Percentiles rank a stretch among this genome's conserved stretches.
phyloP scores from a whole-genome alignment of 805 yeast genomes.

The Wickerhamomyces queroliae region DNA sequence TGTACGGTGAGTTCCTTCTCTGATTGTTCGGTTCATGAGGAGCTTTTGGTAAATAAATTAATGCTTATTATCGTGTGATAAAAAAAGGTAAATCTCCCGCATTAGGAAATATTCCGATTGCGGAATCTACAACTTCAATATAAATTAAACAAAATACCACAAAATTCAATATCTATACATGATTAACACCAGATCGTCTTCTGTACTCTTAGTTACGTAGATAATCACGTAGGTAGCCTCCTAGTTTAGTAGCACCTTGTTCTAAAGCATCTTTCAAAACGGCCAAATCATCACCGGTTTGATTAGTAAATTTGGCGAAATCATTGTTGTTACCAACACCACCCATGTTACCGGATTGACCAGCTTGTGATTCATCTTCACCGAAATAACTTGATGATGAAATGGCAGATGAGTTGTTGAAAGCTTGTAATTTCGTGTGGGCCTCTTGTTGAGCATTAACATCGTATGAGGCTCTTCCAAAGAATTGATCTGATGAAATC shows the following conservation, averaged over 20 bases:
- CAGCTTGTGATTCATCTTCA: slow-evolving; percentile 58
- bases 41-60: too few relatives aligned
- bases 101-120: not conserved
- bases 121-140: too few relatives aligned
- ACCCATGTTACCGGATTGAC: slow-evolving; percentile 21
- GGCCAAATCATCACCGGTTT: slow-evolving; percentile 85
- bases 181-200: too few relatives aligned
- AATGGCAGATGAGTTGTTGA: slow-evolving; percentile 82
- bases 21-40: too few relatives aligned
- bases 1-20: too few relatives aligned
- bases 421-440: slow-evolving; percentile 68
- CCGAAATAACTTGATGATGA: slow-evolving; percentile 93
- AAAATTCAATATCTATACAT: too few relatives aligned
- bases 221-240: slow-evolving; percentile 82
- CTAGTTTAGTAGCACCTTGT: slow-evolving; percentile 86
- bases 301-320: slow-evolving; percentile 62
- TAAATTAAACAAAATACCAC: too few relatives aligned
- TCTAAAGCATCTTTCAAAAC: slow-evolving; percentile 88
- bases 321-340: slow-evolving; percentile 31
- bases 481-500: slow-evolving; percentile 91
- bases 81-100: not conserved
- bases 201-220: slow-evolving; percentile 38
- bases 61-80: too few relatives aligned
- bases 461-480: slow-evolving; percentile 84
- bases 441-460: slow-evolving; percentile 78